Percentiles rank a stretch among this genome's conserved stretches.
Evolutionary conservation across 805 yeast genomes (phyloP).

Genomic region (Saccharomycopsis fermentans): DNA sequence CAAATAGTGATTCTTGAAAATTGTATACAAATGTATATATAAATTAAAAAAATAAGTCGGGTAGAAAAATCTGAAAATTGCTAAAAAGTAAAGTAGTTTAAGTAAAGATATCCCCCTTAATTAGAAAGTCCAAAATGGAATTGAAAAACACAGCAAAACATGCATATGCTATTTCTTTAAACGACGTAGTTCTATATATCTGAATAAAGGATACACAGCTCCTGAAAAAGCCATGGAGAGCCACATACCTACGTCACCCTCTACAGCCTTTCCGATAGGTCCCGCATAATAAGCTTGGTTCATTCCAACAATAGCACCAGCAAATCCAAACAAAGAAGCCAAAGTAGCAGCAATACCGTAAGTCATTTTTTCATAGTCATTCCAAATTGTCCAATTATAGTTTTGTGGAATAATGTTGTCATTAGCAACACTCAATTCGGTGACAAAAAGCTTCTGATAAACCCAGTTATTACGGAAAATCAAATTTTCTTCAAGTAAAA

Average conservation of each 20-base stretch:
- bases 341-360: slow-evolving; percentile 61
- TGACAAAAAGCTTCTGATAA: slow-evolving; percentile 9
- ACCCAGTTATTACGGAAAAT: slow-evolving; percentile 49
- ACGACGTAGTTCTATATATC: slow-evolving; percentile 47
- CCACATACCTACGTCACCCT: slow-evolving; percentile 82
- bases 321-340: slow-evolving; percentile 60
- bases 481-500: slow-evolving; percentile 61
- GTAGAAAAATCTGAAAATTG: no score
- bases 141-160: not conserved
- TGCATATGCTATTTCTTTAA: slow-evolving; percentile 23
- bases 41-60: no score
- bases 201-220: slow-evolving; percentile 48
- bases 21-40: no score
- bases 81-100: no score
- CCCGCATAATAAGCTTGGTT: slow-evolving; percentile 78
- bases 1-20: no score
- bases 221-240: slow-evolving; percentile 63
- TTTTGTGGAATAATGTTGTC: slow-evolving; percentile 26
- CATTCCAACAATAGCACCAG: slow-evolving; percentile 84
- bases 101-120: no score
- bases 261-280: slow-evolving; percentile 53
- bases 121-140: not conserved
- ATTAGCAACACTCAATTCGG: slow-evolving; percentile 10
- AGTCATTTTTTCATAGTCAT: slow-evolving; percentile 49
- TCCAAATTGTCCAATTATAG: slow-evolving; percentile 72